These are phyloP conservation scores for Sporothrix brunneoviolacea DNA, from an alignment of 2,329 filamentous ascomycete genomes.

Conservation along the genomic window DNA sequence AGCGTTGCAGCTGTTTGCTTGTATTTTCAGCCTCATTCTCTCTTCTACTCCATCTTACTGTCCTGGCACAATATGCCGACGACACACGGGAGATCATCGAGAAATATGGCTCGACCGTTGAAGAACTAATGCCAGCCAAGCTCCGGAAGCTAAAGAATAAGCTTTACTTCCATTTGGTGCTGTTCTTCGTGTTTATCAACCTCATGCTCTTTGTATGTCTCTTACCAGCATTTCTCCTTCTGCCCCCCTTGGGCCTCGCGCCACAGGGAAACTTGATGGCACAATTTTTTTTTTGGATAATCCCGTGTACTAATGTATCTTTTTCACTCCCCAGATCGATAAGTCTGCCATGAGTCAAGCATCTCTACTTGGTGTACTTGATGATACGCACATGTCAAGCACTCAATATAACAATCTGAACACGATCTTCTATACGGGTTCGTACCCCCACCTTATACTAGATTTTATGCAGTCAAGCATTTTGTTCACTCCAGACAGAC, in stretches of 20 bases:
- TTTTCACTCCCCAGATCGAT: no score
- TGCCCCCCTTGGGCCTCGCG: no score
- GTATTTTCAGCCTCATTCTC: no score
- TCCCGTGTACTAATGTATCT: no score
- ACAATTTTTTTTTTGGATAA: no score
- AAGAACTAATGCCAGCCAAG: not conserved
- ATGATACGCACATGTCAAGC: constrained; percentile 32
- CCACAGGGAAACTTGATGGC: no score
- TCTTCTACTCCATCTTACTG: no score
- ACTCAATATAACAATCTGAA: constrained; percentile 35
- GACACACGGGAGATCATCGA: not conserved
- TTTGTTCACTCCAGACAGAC: no score
- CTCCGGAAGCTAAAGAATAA: constrained; percentile 20
- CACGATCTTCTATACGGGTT: constrained; percentile 35
- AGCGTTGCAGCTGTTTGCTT: no score
- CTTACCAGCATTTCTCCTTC: no score
- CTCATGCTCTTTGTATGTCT: constrained; percentile 32
- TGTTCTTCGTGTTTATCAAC: constrained; percentile 28
- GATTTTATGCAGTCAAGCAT: no score
- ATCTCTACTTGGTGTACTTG: constrained; percentile 34
- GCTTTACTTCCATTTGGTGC: constrained; percentile 28
- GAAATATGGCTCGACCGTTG: not conserved
- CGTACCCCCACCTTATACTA: no score
- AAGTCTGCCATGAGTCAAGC: constrained; percentile 35
- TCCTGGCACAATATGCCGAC: constrained; percentile 1